These are phyloP conservation scores for Wickerhamiella slavikovae DNA, from an alignment of 805 yeast genomes.

Conservation along the genomic window DNA sequence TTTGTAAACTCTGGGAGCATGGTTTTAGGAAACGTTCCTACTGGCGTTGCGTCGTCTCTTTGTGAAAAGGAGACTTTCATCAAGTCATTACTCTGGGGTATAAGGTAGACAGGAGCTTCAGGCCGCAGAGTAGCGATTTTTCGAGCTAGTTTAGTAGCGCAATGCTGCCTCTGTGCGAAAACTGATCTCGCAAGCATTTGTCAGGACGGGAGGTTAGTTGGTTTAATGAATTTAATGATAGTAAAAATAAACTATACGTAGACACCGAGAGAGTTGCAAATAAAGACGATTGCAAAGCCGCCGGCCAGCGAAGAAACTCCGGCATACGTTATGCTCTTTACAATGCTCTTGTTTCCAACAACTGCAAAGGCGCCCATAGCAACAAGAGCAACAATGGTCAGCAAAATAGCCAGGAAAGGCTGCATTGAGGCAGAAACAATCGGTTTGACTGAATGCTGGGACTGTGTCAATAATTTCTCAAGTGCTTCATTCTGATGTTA, in stretches of 20 bases:
- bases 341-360: slow-evolving; percentile 8
- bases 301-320: slow-evolving; percentile 18
- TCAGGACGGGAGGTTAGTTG: no score
- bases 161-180: no score
- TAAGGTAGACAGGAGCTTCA: slow-evolving; percentile 3
- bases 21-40: slow-evolving; percentile 12
- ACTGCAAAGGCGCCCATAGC: slow-evolving; percentile 10
- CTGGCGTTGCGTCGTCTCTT: slow-evolving; percentile 8
- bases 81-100: slow-evolving; percentile 1
- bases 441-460: neutral
- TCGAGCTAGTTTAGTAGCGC: no score
- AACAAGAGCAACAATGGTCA: slow-evolving; percentile 8
- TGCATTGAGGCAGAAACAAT: neutral
- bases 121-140: no score
- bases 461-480: neutral
- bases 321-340: slow-evolving; percentile 14
- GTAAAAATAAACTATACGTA: no score
- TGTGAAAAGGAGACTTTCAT: slow-evolving; percentile 9
- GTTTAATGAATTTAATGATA: no score
- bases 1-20: slow-evolving; percentile 5
- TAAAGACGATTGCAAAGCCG: slow-evolving; percentile 21
- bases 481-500: no score
- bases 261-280: slow-evolving; percentile 26
- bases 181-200: no score
- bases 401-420: slow-evolving; percentile 7